phyloP scores from a whole-genome alignment of 768 basidiomycete species.

The Suillus bovinus region DNA sequence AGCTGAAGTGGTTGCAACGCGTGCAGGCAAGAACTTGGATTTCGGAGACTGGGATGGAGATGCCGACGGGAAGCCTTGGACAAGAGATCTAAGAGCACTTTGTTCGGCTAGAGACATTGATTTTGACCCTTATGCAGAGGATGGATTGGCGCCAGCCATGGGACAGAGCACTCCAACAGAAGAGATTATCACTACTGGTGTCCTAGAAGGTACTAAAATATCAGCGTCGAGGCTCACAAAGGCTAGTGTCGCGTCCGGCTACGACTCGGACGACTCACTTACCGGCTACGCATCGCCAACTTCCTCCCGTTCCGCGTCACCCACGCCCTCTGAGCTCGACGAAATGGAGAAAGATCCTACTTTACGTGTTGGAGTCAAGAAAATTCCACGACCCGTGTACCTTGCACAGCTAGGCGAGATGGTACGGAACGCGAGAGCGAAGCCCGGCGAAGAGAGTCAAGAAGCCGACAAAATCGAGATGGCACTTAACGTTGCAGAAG shows the following conservation, averaged over 20 bases:
- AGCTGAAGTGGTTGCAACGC: slow-evolving; percentile 75
- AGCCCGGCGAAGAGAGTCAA: slow-evolving; percentile 54
- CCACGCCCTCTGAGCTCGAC: slow-evolving; percentile 76
- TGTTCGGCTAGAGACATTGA: slow-evolving; percentile 53
- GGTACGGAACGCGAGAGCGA: slow-evolving; percentile 58
- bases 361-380: slow-evolving; percentile 66
- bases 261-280: slow-evolving; percentile 83
- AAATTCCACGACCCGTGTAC: slow-evolving; percentile 83
- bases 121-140: slow-evolving; percentile 33
- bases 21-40: slow-evolving; percentile 62
- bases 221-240: slow-evolving; percentile 9
- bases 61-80: slow-evolving; percentile 65
- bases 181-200: slow-evolving; percentile 2
- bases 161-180: slow-evolving; percentile 14
- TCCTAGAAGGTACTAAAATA: slow-evolving; percentile 4
- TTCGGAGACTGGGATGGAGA: slow-evolving; percentile 88
- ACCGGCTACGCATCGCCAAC: slow-evolving; percentile 73
- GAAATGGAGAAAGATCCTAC: slow-evolving; percentile 88
- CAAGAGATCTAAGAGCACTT: slow-evolving; percentile 56
- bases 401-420: slow-evolving; percentile 80
- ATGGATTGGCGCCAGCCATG: slow-evolving; percentile 8
- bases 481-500: slow-evolving; percentile 78
- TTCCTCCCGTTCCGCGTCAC: slow-evolving; percentile 74
- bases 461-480: slow-evolving; percentile 80
- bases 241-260: slow-evolving; percentile 24